A percentile compares a stretch with the other conserved stretches of the same genome.
phyloP scores from a whole-genome alignment of 768 basidiomycete species.

The Pholiota molesta region DNA sequence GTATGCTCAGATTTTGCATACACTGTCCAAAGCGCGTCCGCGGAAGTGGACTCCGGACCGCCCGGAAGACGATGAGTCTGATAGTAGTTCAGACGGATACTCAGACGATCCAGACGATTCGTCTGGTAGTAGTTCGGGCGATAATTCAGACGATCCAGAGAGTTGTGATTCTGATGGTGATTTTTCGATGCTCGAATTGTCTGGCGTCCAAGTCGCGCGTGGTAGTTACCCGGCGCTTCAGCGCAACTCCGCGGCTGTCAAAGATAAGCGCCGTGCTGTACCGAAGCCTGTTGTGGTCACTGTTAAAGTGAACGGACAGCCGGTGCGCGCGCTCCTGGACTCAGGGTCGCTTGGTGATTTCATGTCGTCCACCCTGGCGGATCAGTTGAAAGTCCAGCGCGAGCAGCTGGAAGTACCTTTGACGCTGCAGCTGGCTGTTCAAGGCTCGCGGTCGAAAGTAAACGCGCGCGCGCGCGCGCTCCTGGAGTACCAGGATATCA shows the following conservation, averaged over 20 bases:
- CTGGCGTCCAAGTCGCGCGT: not conserved
- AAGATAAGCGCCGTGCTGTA: not conserved
- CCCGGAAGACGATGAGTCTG: no score
- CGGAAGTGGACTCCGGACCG: no score
- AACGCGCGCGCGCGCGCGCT: slow-evolving; percentile 26
- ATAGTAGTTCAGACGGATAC: no score
- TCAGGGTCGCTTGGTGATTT: not conserved
- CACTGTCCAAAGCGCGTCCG: no score
- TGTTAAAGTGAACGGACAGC: not conserved
- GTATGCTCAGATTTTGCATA: no score
- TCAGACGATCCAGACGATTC: not conserved
- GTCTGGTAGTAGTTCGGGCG: no score
- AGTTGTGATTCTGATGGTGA: no score
- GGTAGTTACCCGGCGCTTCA: not conserved
- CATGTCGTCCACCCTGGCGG: not conserved
- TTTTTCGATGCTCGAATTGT: not conserved
- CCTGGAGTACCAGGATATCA: slow-evolving; percentile 37
- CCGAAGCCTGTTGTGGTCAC: not conserved
- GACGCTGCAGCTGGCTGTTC: slow-evolving; percentile 16
- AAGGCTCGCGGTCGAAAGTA: slow-evolving; percentile 38
- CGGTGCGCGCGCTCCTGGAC: not conserved
- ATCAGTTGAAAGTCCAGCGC: not conserved
- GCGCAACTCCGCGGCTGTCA: not conserved
- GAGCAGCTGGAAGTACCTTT: not conserved
- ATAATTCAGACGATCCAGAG: no score